Percentiles rank a stretch among this genome's conserved stretches.
phyloP scores from a whole-genome alignment of 139 green algal species.

The Chlorella sorokiniana region DNA sequence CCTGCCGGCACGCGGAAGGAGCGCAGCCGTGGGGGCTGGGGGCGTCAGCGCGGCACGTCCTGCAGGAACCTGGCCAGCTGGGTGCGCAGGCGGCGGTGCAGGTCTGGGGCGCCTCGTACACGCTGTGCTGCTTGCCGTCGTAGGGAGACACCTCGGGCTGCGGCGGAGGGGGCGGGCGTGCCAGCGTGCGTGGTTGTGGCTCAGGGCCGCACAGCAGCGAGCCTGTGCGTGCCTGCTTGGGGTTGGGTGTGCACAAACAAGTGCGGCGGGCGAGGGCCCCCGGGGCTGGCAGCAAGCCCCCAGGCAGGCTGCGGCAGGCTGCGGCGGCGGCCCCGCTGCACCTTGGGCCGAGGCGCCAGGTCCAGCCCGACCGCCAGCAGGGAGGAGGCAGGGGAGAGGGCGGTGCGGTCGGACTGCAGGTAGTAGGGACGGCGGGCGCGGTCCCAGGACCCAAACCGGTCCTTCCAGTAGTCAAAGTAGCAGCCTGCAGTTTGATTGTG shows the following conservation, averaged over 20 bases:
- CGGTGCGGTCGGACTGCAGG: not conserved
- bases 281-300: too few relatives aligned
- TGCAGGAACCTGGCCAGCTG: not conserved
- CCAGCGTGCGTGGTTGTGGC: too few relatives aligned
- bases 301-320: too few relatives aligned
- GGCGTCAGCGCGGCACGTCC: too few relatives aligned
- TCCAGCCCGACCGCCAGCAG: conserved; percentile 13
- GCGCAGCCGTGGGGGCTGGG: too few relatives aligned
- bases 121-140: not conserved
- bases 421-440: not conserved
- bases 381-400: not conserved
- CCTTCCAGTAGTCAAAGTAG: conserved; percentile 8
- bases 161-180: not conserved
- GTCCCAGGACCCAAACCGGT: not conserved
- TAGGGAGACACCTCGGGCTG: not conserved
- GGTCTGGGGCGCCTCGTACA: not conserved
- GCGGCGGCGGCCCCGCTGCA: too few relatives aligned
- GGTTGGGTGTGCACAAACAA: too few relatives aligned
- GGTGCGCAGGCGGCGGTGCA: not conserved
- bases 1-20: too few relatives aligned
- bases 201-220: too few relatives aligned
- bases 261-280: too few relatives aligned
- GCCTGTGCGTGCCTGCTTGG: too few relatives aligned
- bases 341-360: not conserved
- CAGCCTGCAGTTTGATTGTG: not conserved